Percentiles rank a stretch among this genome's conserved stretches.
Evolutionary conservation across 345 rosid species (phyloP).

Genomic region (Rhizophora apiculata): DNA sequence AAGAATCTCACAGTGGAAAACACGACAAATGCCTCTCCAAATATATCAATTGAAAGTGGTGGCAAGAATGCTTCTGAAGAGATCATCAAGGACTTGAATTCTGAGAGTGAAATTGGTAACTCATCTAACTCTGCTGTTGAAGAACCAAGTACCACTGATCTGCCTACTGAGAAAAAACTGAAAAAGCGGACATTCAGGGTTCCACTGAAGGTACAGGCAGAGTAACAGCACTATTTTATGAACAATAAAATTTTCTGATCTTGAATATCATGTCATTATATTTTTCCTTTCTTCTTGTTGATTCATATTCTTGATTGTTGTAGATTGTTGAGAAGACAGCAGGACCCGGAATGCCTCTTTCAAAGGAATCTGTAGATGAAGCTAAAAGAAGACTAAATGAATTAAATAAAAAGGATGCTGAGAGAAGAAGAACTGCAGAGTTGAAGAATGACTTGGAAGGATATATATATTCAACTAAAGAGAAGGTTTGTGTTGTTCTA

Average conservation of each 20-base stretch:
- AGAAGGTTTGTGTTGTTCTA: conserved; percentile 49
- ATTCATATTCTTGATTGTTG: conserved; percentile 8
- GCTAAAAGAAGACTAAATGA: conserved; percentile 72
- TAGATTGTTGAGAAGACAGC: conserved; percentile 74
- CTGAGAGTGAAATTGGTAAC: conserved; percentile 41
- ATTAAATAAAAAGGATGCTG: conserved; percentile 82
- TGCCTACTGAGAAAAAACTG: conserved; percentile 69
- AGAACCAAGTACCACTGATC: conserved; percentile 48
- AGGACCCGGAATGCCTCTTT: conserved; percentile 74
- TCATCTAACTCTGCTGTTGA: conserved; percentile 36
- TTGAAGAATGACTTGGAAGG: conserved; percentile 89
- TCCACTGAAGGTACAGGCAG: conserved; percentile 66
- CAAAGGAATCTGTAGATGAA: conserved; percentile 62
- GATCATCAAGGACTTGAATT: conserved; percentile 42
- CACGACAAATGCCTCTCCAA: conserved; percentile 51
- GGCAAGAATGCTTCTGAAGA: conserved; percentile 48
- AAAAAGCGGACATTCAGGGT: conserved; percentile 77
- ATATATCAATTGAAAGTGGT: conserved; percentile 48
- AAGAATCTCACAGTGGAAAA: conserved; percentile 64
- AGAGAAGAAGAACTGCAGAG: conserved; percentile 90
- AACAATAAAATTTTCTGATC: conserved; percentile 3
- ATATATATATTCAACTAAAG: conserved; percentile 92
- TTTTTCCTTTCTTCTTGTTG: background rate
- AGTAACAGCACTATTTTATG: conserved; percentile 1
- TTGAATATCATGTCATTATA: background rate